phyloP scores from a whole-genome alignment of 2,329 filamentous ascomycete species.

The Tolypocladium endophyticum region DNA sequence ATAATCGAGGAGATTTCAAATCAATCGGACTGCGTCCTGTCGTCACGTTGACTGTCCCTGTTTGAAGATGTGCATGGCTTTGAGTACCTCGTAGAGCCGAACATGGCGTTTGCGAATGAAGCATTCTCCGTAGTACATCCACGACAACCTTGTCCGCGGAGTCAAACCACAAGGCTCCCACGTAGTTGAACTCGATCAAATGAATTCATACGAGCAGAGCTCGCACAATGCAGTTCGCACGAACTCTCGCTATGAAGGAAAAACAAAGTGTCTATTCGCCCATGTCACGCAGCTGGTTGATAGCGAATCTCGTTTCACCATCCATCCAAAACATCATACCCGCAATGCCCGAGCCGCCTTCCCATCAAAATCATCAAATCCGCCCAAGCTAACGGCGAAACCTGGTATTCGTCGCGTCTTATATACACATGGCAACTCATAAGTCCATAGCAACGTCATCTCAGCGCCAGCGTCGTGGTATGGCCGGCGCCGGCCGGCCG shows the following conservation, averaged over 20 bases:
- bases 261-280: neutral
- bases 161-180: neutral
- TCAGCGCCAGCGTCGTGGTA: constrained; percentile 24
- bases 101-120: neutral
- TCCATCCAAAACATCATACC: neutral
- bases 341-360: neutral
- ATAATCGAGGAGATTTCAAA: constrained; percentile 11
- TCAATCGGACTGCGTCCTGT: constrained; percentile 13
- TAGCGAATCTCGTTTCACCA: neutral
- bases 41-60: neutral
- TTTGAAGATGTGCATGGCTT: neutral
- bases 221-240: neutral
- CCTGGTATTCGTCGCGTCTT: neutral
- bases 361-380: constrained; percentile 2
- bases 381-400: neutral
- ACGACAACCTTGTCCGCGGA: neutral
- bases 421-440: constrained; percentile 1
- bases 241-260: too few relatives aligned
- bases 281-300: neutral
- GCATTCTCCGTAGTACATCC: neutral
- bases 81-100: too few relatives aligned
- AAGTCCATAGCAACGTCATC: constrained; percentile 12
- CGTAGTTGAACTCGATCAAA: neutral
- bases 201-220: neutral
- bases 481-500: constrained; percentile 15